Evolutionary conservation across 176 grass and related monocot species (phyloP).

Genomic region (Secale cereale): DNA sequence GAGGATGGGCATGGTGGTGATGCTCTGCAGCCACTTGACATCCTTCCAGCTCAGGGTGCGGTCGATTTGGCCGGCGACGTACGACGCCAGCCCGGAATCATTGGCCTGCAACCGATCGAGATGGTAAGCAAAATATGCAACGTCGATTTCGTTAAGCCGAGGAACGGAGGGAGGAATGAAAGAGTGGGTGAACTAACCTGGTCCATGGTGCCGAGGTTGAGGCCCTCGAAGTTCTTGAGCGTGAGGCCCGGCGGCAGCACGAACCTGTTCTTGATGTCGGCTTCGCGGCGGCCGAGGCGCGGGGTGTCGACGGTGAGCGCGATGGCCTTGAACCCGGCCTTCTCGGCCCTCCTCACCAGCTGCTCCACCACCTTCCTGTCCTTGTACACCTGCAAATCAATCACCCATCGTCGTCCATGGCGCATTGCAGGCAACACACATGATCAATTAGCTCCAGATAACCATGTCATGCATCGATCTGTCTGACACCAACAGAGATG

Average conservation of each 20-base stretch:
- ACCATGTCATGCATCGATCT: neutral
- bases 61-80: conserved; percentile 82
- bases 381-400: conserved; percentile 17
- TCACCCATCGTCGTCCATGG: neutral
- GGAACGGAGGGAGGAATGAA: too few relatives aligned
- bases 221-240: conserved; percentile 80
- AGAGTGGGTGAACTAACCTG: conserved; percentile 23
- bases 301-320: conserved; percentile 91
- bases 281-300: conserved; percentile 72
- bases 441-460: neutral
- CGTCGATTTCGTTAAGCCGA: too few relatives aligned
- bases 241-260: conserved; percentile 65
- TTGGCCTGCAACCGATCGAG: conserved; percentile 39
- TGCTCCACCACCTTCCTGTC: conserved; percentile 78
- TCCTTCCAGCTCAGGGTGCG: conserved; percentile 91
- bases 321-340: conserved; percentile 93
- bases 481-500: neutral
- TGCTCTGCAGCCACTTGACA: conserved; percentile 93
- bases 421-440: neutral
- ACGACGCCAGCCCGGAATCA: conserved; percentile 78
- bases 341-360: conserved; percentile 77
- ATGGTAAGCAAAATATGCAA: neutral
- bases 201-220: conserved; percentile 85
- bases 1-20: conserved; percentile 83
- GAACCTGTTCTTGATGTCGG: conserved; percentile 94